phyloP scores from a whole-genome alignment of 2,329 filamentous ascomycete genomes.

The Colletotrichum sojae region DNA sequence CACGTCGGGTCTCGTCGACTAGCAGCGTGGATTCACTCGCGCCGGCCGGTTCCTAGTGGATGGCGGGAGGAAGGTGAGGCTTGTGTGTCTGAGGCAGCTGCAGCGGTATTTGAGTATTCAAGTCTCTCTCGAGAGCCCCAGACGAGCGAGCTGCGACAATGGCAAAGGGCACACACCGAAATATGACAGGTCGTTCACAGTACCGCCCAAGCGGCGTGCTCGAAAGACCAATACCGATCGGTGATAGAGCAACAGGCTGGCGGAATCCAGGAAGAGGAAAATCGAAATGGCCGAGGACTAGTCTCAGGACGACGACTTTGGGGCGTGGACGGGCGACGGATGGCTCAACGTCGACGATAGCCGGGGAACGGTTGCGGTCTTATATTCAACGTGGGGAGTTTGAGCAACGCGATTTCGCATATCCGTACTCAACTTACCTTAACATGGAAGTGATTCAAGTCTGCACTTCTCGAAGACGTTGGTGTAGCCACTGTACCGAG shows the following conservation, averaged over 20 bases:
- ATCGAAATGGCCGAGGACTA: slow-evolving; percentile 7
- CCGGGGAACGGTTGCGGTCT: slow-evolving; percentile 40
- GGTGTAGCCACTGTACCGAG: slow-evolving; percentile 24
- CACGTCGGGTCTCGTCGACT: slow-evolving; percentile 10
- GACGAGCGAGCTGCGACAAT: background rate
- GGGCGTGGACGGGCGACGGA: slow-evolving; percentile 10
- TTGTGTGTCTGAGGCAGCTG: slow-evolving; percentile 36
- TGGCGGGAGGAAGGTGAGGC: slow-evolving; percentile 32
- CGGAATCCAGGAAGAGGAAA: slow-evolving; percentile 7
- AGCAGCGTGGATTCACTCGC: slow-evolving; percentile 8
- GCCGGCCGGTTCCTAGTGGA: slow-evolving; percentile 27
- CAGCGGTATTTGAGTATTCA: slow-evolving; percentile 9
- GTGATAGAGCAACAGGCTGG: background rate
- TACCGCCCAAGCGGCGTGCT: background rate
- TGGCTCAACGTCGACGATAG: slow-evolving; percentile 33
- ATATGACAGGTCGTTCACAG: slow-evolving; percentile 19
- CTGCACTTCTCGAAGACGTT: slow-evolving; percentile 24
- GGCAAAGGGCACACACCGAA: slow-evolving; percentile 1
- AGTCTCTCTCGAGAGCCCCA: slow-evolving; percentile 3
- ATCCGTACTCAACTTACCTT: background rate
- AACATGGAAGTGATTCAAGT: slow-evolving; percentile 18
- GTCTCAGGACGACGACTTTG: slow-evolving; percentile 17
- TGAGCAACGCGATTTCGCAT: slow-evolving; percentile 14
- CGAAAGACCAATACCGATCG: background rate
- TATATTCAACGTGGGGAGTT: slow-evolving; percentile 38